Conservation (phyloP, 176 grass and related monocot genomes). For the Triticum dicoccoides region DNA sequence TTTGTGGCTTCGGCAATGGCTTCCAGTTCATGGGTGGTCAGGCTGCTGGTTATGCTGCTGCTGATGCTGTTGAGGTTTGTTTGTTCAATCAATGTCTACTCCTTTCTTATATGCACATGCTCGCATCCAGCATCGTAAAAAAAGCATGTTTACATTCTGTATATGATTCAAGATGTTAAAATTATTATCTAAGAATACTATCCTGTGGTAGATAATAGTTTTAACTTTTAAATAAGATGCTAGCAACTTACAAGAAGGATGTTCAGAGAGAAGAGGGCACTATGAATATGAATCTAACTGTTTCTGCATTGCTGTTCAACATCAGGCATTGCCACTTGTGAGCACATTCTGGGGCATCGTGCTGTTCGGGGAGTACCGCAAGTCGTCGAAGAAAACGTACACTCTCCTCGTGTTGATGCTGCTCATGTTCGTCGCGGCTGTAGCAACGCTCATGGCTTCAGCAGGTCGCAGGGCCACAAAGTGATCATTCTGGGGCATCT, state of each 20-base stretch:
- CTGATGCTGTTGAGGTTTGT: conserved; percentile 70
- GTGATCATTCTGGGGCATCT: conserved; percentile 7
- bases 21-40: conserved; percentile 76
- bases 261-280: neutral
- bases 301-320: neutral
- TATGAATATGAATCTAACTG: neutral
- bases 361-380: conserved; percentile 65
- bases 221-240: too few species aligned
- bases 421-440: conserved; percentile 73
- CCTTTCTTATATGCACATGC: neutral
- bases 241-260: too few species aligned
- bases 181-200: too few species aligned
- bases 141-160: too few species aligned
- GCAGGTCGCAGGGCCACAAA: conserved; percentile 57
- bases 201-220: neutral
- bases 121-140: too few species aligned
- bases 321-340: conserved; percentile 68
- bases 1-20: conserved; percentile 81
- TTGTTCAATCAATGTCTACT: neutral
- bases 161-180: too few species aligned
- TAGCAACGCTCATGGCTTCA: conserved; percentile 82
- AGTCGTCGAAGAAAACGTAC: conserved; percentile 58
- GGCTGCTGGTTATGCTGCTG: conserved; percentile 73
- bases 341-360: conserved; percentile 79
- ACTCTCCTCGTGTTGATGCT: conserved; percentile 62